Evolutionary conservation across 2,329 filamentous ascomycete genomes (phyloP), one percentile per base, ranked within the genome.

Genomic region (Nemania sp.): DNA sequence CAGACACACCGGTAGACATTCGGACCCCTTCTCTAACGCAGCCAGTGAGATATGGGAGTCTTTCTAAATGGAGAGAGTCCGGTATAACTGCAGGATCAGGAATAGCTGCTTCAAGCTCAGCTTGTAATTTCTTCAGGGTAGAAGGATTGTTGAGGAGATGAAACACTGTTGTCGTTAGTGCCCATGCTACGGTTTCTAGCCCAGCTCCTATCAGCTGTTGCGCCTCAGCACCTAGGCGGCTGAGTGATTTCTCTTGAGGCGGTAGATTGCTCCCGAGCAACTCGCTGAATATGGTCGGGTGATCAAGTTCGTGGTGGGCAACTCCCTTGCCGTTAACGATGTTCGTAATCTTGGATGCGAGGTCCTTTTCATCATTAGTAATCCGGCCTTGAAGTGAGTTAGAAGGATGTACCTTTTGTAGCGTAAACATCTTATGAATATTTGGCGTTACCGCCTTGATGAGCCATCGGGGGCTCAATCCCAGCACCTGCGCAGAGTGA

Each of bases 261-360:
- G 62, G 62, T 13, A 65, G 49, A 13, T 65, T 45, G 35, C 62
- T 65, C 11, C 26, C 62, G 26, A 65, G 55, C 22, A 65, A 38
- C 20, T 65, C 62, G 26, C 32, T 65, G 24, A 65, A 59, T 5
- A 65, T 65, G 15, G 62, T 65, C 15, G 62, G 62, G 47, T 65
- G 62, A n/a, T 57, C 43, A 7, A 38, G n/a, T 22, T 63, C 53
- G 15, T 35, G 27, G n/a, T 20, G 8, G 20, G 35, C 29, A 22
- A 51, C 32, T 11, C 26, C 54, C 43, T 57, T 64, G 32, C 54
- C 54, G 10, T 51, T 45, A 3, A 64, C 49, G 18, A 59, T 64
- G 13, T 58, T 58, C 10, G 35, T 52, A 10, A 64, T 63, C 15
- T 52, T 63, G 11, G 52, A 51, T 29, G 35, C 35, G 4, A 63